Conservation (phyloP, 352 stramenopile genomes). For the Globisporangium radiosum region DNA sequence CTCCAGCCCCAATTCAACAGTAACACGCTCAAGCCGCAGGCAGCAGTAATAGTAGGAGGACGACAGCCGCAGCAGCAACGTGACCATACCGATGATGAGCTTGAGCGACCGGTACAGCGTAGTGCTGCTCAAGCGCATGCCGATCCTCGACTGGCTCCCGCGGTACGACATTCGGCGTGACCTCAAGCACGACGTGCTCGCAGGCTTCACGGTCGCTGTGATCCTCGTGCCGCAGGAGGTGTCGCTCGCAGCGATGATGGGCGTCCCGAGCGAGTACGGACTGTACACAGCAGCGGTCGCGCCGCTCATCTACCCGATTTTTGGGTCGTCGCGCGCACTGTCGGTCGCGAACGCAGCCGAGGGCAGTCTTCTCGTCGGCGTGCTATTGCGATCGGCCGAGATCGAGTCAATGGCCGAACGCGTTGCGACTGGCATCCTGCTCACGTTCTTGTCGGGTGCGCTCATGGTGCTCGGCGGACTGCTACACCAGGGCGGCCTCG, state of each 20-base stretch:
- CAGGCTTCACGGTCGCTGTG: conserved; percentile 71
- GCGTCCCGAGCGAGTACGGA: conserved; percentile 58
- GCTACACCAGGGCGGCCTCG: conserved; percentile 49
- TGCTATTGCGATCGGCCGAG: conserved; percentile 43
- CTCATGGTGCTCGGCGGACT: conserved; percentile 54
- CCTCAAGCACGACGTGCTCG: conserved; percentile 61
- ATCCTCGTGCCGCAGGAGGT: conserved; percentile 92
- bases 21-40: no score
- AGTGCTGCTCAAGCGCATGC: conserved; percentile 39
- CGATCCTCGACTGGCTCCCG: conserved; percentile 70
- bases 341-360: conserved; percentile 66
- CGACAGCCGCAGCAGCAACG: no score
- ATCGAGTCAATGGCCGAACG: conserved; percentile 47
- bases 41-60: no score
- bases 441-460: conserved; percentile 58
- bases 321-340: conserved; percentile 52
- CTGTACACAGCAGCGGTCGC: conserved; percentile 67
- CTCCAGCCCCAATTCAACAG: no score
- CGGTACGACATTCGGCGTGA: conserved; percentile 51
- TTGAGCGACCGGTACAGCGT: neutral
- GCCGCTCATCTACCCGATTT: conserved; percentile 66
- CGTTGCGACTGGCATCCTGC: conserved; percentile 53
- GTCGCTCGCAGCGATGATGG: conserved; percentile 87
- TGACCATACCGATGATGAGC: no score
- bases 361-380: conserved; percentile 54